These are phyloP conservation scores for Cladosporium sp. DNA, from an alignment of 2,329 filamentous ascomycete genomes.

Conservation along the genomic window DNA sequence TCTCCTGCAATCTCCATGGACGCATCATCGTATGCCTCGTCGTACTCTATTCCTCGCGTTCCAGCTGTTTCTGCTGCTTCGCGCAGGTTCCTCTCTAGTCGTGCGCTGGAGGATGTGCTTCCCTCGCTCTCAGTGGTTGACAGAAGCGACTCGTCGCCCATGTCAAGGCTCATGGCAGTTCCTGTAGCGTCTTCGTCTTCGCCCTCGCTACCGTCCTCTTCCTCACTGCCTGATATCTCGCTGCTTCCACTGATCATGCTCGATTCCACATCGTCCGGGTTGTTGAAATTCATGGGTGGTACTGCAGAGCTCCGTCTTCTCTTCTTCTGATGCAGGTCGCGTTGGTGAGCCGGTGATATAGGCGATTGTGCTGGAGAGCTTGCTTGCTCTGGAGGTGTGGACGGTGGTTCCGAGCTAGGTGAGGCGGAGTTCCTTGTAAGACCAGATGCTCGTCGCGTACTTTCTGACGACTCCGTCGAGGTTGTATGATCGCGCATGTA, in stretches of 20 bases:
- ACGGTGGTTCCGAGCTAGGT: conserved; percentile 49
- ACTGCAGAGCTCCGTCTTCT: conserved; percentile 60
- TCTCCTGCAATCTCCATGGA: conserved; percentile 54
- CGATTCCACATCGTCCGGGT: conserved; percentile 60
- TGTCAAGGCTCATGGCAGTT: conserved; percentile 74
- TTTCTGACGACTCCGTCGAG: conserved; percentile 63
- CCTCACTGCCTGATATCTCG: conserved; percentile 36
- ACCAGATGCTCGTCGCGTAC: conserved; percentile 66
- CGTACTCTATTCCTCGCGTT: conserved; percentile 59
- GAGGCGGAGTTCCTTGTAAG: conserved; percentile 35
- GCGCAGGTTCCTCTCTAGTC: conserved; percentile 70
- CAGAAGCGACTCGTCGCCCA: conserved; percentile 50
- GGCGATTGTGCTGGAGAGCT: conserved; percentile 37
- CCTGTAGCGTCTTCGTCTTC: conserved; percentile 60
- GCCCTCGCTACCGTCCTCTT: conserved; percentile 49
- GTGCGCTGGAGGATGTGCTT: conserved; percentile 61
- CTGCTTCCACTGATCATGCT: conserved; percentile 66
- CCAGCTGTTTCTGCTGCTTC: conserved; percentile 70
- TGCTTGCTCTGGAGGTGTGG: conserved; percentile 56
- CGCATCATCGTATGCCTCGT: conserved; percentile 49
- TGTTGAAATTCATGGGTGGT: conserved; percentile 58
- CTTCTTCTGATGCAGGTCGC: conserved; percentile 57
- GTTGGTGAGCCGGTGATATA: conserved; percentile 57
- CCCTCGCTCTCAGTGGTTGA: conserved; percentile 32
- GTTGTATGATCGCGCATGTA: conserved; percentile 81